phyloP scores from a whole-genome alignment of 257 asterid species.

The Nemophila menziesii region DNA sequence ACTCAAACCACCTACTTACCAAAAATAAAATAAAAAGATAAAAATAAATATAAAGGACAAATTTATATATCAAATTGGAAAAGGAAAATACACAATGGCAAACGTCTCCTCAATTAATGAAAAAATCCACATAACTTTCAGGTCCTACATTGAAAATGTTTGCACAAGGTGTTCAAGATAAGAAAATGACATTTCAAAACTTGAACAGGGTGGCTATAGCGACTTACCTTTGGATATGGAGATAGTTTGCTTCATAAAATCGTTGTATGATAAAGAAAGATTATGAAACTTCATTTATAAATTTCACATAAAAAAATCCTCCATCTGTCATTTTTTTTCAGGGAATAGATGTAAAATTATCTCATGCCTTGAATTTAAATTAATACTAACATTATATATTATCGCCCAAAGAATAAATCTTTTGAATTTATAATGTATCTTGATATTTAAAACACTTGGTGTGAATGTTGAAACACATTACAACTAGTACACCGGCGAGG shows the following conservation, averaged over 20 bases:
- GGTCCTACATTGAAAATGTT: constrained; percentile 48
- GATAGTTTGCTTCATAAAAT: no score
- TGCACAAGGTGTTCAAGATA: constrained; percentile 34
- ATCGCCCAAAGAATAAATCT: neutral
- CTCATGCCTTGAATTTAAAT: no score
- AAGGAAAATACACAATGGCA: constrained; percentile 1
- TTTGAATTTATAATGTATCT: neutral
- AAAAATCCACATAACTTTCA: constrained; percentile 43
- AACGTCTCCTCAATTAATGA: constrained; percentile 23
- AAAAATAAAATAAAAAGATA: neutral
- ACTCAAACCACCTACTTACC: no score
- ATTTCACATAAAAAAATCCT: no score
- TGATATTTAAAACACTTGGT: neutral
- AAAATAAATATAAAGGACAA: constrained; percentile 1
- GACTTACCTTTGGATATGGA: constrained; percentile 49
- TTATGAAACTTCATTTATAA: neutral
- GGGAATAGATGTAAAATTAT: no score
- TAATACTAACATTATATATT: no score
- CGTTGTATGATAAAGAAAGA: neutral
- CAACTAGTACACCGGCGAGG: constrained; percentile 1
- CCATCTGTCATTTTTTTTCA: no score
- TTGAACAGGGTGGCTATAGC: constrained; percentile 56
- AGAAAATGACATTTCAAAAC: constrained; percentile 57
- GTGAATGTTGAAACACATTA: neutral
- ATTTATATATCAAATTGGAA: constrained; percentile 12